Conservation (phyloP, 2,329 filamentous ascomycete species). For the Neonectria magnoliae region DNA sequence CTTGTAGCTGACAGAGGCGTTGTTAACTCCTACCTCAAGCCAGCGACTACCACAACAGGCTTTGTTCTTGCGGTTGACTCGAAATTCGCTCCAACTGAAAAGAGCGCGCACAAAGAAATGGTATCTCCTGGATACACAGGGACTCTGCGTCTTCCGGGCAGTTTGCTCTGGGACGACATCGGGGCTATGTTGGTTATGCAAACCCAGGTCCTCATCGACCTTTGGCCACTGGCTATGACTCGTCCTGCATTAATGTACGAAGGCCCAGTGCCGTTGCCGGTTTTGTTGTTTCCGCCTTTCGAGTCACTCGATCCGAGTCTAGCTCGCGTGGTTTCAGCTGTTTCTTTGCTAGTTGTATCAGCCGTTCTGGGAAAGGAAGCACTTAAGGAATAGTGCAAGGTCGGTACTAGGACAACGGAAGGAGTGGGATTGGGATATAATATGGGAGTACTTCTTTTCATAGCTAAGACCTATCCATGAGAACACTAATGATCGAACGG, state of each 20-base stretch:
- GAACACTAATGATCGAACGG: not conserved
- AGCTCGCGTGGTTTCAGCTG: not conserved
- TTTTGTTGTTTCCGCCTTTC: not conserved
- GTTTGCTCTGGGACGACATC: not conserved
- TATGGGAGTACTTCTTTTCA: not conserved
- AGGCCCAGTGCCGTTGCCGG: not conserved
- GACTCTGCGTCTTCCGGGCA: not conserved
- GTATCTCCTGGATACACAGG: not conserved
- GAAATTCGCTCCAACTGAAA: not conserved
- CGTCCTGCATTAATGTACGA: not conserved
- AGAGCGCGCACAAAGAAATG: fast-evolving
- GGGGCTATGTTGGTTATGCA: not conserved
- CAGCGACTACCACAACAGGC: not conserved
- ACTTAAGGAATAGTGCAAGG: not conserved
- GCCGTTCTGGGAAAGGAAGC: not conserved
- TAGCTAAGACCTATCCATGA: not conserved
- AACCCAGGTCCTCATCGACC: not conserved
- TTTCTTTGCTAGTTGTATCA: not conserved
- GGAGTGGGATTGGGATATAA: not conserved
- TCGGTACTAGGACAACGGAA: not conserved
- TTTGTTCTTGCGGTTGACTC: not conserved
- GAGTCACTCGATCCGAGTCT: not conserved
- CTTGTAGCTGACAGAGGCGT: not conserved
- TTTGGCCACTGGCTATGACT: not conserved
- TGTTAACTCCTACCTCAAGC: not conserved